Evolutionary conservation across 805 yeast species (phyloP).

Genomic region (Candida tallmaniae): DNA sequence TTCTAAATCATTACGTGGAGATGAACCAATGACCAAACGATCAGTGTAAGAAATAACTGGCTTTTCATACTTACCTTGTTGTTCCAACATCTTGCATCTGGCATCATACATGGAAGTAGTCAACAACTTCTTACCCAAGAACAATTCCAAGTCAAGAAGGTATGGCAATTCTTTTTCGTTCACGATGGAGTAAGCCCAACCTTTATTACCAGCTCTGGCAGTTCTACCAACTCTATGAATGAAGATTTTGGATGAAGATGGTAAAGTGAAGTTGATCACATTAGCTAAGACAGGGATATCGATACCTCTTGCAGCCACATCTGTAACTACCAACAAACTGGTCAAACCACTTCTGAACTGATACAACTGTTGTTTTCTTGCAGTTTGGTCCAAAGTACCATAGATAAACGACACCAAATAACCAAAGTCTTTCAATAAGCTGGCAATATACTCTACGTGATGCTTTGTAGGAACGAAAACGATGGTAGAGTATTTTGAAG

Average conservation of each 20-base stretch:
- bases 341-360: slow-evolving; percentile 84
- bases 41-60: slow-evolving; percentile 69
- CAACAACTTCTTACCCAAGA: slow-evolving; percentile 77
- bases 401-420: slow-evolving; percentile 86
- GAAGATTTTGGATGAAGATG: slow-evolving; percentile 89
- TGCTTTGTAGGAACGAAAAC: slow-evolving; percentile 96
- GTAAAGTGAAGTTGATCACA: slow-evolving; percentile 86
- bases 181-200: slow-evolving; percentile 95
- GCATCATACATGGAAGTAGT: slow-evolving; percentile 67
- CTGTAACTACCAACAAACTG: slow-evolving; percentile 89
- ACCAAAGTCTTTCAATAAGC: slow-evolving; percentile 68
- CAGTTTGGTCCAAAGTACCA: slow-evolving; percentile 92
- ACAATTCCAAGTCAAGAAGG: slow-evolving; percentile 81
- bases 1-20: slow-evolving; percentile 73
- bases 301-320: slow-evolving; percentile 98
- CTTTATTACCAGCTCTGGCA: slow-evolving; percentile 97
- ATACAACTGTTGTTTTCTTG: slow-evolving; percentile 83
- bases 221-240: slow-evolving; percentile 98
- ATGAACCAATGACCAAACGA: slow-evolving; percentile 76
- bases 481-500: slow-evolving; percentile 83
- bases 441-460: slow-evolving; percentile 88
- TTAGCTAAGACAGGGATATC: slow-evolving; percentile 96
- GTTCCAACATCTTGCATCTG: slow-evolving; percentile 49
- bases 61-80: slow-evolving; percentile 38
- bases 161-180: slow-evolving; percentile 86